Evolutionary conservation across 208 protist genomes (phyloP).

Genomic region (Leishmania tarentolae): DNA sequence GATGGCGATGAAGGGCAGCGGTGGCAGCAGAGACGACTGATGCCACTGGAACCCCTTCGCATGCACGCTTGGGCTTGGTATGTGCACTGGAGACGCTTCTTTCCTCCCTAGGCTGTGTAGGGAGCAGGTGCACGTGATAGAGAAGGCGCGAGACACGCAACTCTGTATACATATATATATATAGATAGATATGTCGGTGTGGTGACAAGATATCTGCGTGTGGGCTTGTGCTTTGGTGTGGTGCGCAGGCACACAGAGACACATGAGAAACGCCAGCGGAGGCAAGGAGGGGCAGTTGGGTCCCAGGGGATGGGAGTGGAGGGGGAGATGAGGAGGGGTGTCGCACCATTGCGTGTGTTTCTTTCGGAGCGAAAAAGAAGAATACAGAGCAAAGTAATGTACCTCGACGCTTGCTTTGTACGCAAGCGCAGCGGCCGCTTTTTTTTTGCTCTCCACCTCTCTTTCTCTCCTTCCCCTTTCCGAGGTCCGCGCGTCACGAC

Average conservation of each 20-base stretch:
- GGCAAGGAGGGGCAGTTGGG: neutral
- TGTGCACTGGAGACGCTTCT: neutral
- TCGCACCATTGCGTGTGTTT: neutral
- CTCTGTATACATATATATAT: neutral
- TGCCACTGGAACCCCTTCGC: neutral
- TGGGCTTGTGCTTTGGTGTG: neutral
- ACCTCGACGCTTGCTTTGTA: neutral
- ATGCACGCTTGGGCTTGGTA: neutral
- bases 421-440: neutral
- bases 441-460: neutral
- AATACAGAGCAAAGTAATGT: neutral
- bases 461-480: neutral
- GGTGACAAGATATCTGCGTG: neutral
- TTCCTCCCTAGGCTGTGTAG: too few relatives aligned
- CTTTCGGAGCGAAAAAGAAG: neutral
- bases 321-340: neutral
- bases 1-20: neutral
- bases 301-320: neutral
- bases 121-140: too few relatives aligned
- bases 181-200: neutral
- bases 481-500: neutral
- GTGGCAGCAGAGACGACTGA: neutral
- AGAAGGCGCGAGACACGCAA: neutral
- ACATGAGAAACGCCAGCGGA: neutral
- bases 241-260: neutral